Conservation (phyloP, 1,284 basidiomycete species). For the Rhizoctonia solani region DNA sequence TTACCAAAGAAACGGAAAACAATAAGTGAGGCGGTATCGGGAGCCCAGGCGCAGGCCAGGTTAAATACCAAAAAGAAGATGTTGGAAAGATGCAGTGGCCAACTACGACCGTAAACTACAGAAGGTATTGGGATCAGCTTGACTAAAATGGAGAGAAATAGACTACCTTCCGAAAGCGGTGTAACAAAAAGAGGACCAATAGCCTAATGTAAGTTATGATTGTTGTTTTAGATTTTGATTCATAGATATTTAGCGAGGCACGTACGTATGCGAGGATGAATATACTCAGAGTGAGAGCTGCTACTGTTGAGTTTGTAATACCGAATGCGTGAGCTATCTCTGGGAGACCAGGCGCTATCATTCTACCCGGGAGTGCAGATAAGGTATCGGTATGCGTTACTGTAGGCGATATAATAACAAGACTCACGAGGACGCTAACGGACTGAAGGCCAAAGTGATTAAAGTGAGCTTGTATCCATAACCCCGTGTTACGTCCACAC, state of each 20-base stretch:
- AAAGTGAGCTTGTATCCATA: too few relatives aligned
- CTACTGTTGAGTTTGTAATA: slow-evolving; percentile 62
- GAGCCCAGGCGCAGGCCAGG: slow-evolving; percentile 68
- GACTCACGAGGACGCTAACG: slow-evolving; percentile 34
- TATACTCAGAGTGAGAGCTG: slow-evolving; percentile 64
- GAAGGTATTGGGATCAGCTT: not conserved
- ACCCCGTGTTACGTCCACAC: too few relatives aligned
- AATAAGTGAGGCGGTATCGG: slow-evolving; percentile 60
- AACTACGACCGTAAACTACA: slow-evolving; percentile 36
- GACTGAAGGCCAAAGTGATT: too few relatives aligned
- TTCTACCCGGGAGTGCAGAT: too few relatives aligned
- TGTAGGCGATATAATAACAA: too few relatives aligned
- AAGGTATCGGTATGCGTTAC: too few relatives aligned
- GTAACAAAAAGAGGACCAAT: slow-evolving; percentile 20
- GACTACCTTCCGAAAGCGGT: slow-evolving; percentile 37
- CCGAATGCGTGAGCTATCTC: slow-evolving; percentile 62
- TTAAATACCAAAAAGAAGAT: slow-evolving; percentile 68
- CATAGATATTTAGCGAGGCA: too few relatives aligned
- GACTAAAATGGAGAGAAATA: too few relatives aligned
- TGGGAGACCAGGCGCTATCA: slow-evolving; percentile 79
- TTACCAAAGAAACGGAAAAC: slow-evolving; percentile 69
- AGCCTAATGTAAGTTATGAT: slow-evolving; percentile 1
- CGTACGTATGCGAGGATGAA: slow-evolving; percentile 77
- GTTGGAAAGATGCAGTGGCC: slow-evolving; percentile 71
- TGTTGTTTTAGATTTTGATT: too few relatives aligned